Conservation (phyloP, 306 rosid species). For the Glycyrrhiza uralensis region DNA sequence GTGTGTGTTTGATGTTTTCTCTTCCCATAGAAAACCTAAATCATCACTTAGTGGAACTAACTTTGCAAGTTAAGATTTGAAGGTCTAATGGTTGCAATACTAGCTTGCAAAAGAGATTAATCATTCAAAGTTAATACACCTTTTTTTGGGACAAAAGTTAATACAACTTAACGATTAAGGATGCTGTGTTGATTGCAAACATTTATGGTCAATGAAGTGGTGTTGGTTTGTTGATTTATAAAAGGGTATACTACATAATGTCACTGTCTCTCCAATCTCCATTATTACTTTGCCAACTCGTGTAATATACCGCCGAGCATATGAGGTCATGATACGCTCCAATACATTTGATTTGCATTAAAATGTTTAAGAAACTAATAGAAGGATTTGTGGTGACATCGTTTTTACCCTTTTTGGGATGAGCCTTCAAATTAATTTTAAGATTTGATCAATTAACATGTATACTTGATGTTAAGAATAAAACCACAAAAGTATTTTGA, state of each 20-base stretch:
- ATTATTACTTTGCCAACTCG: neutral
- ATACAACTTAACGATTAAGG: constrained; percentile 21
- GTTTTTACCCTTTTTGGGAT: no score
- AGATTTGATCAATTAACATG: no score
- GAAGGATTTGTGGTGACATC: neutral
- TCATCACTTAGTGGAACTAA: neutral
- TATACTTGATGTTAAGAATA: no score
- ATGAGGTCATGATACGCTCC: neutral
- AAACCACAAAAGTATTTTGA: no score
- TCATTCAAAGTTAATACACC: constrained; percentile 3
- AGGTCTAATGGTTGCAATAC: neutral
- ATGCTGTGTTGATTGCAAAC: neutral
- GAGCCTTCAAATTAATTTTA: no score
- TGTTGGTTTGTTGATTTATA: neutral
- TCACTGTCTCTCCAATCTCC: neutral
- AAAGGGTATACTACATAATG: neutral
- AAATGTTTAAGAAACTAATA: neutral
- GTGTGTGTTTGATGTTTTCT: neutral
- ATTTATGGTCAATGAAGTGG: constrained; percentile 3
- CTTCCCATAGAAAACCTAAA: neutral
- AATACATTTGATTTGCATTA: neutral
- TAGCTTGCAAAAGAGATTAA: neutral
- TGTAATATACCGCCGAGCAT: neutral
- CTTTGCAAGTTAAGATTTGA: neutral
- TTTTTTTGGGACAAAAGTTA: no score